phyloP scores from a whole-genome alignment of 495 filamentous ascomycete species.

The Trichoderma reesei region DNA sequence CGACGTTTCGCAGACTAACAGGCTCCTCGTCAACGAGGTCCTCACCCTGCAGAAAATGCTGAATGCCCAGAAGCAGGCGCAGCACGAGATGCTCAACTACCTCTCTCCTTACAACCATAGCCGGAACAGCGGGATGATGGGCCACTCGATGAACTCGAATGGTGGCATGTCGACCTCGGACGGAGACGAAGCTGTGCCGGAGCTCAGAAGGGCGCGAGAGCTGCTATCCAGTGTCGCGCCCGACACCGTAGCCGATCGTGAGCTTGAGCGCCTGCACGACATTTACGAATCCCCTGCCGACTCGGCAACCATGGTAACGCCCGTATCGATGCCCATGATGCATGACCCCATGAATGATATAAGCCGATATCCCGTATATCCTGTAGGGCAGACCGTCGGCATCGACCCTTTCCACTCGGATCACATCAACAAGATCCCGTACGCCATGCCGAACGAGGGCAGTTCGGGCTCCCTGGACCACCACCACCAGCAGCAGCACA shows the following conservation, averaged over 20 bases:
- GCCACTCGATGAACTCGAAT: slow-evolving; percentile 6
- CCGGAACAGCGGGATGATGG: slow-evolving; percentile 24
- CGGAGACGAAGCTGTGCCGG: slow-evolving; percentile 63
- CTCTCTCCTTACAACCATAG: slow-evolving; percentile 37
- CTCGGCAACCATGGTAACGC: slow-evolving; percentile 19
- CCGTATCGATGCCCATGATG: slow-evolving; percentile 26
- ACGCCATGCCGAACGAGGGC: slow-evolving; percentile 40
- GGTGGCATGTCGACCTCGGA: slow-evolving; percentile 31
- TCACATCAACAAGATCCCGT: slow-evolving; percentile 88
- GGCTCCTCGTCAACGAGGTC: slow-evolving; percentile 78
- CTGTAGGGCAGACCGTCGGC: slow-evolving; percentile 76
- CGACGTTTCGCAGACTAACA: slow-evolving; percentile 75
- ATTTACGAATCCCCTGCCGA: slow-evolving; percentile 53
- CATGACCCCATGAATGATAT: slow-evolving; percentile 52
- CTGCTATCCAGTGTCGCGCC: slow-evolving; percentile 72
- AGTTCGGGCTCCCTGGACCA: slow-evolving; percentile 15
- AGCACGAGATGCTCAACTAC: slow-evolving; percentile 41
- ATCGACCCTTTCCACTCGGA: slow-evolving; percentile 94
- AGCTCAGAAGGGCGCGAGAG: slow-evolving; percentile 82
- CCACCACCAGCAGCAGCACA: slow-evolving; percentile 15
- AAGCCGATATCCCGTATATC: slow-evolving; percentile 71
- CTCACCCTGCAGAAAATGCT: slow-evolving; percentile 83
- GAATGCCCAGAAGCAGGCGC: slow-evolving; percentile 53
- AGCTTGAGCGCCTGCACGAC: slow-evolving; percentile 64
- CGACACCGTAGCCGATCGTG: slow-evolving; percentile 66